Evolutionary conservation across 1,139 yeast species (phyloP), one percentile per base, ranked within the genome.

Genomic region (Lodderomyces orthopsilosis): DNA sequence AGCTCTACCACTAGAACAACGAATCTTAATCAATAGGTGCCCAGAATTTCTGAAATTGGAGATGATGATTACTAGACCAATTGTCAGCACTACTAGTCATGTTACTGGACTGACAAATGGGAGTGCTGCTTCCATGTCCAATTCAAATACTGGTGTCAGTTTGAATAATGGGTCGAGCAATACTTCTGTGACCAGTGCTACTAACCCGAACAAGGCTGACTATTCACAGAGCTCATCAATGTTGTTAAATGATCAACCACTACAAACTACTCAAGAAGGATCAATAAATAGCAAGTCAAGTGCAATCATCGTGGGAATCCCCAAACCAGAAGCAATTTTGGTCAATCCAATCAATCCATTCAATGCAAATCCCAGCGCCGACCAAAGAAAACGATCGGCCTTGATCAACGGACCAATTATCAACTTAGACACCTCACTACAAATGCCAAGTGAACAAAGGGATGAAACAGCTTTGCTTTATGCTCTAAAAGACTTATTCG

Each of bases 401-500:
- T 66, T 91, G 40, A 67, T 83, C 24, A 79, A 77, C 45, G 98
- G 98, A 0, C 98, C 98, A 1, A 81, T 91, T 8, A 61, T 91
- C 41, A 89, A 90, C 57, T 63, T 91, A 40, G 97, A 91, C 58
- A 79, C 80, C 47, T 74, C 90, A 1, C 59, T 80, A 28, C 72
- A 65, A 51, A 50, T 59, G 10, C 68, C 67, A 2, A 62, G 70
- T 23, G 64, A 64, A 23, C 73, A 73, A 39, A 75, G 75, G 44
- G 76, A 71, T 9, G 71, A 74, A 14, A 76, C 79, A 38, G 77
- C 81, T 7, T 65, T 93, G 40, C 79, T 84, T 47, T 81, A 89
- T 24, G 81, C 94, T 0, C 67, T 93, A 44, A 88, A 87, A 57
- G 98, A 93, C 59, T 67, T 89, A 23, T 91, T 87, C 60, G 96